Evolutionary conservation across 441 rosid species (phyloP).

Genomic region (Erodium trifolium): DNA sequence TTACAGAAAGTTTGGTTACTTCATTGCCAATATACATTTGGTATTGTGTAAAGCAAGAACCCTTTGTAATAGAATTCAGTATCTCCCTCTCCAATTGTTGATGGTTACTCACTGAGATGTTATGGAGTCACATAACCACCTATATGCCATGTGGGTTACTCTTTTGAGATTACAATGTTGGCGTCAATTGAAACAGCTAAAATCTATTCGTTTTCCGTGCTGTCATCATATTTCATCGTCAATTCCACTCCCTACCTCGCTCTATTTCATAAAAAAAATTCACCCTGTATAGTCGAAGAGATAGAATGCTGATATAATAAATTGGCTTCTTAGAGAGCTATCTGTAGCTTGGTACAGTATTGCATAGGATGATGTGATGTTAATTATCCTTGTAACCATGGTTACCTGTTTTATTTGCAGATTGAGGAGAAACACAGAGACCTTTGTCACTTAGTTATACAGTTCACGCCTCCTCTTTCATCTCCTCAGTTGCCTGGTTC

Average conservation of each 20-base stretch:
- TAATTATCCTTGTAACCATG: background rate
- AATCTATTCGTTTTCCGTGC: background rate
- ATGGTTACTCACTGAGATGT: background rate
- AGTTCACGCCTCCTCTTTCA: slow-evolving; percentile 66
- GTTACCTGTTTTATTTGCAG: slow-evolving; percentile 33
- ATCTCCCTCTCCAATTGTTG: background rate
- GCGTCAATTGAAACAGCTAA: background rate
- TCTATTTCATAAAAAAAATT: background rate
- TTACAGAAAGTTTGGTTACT: background rate
- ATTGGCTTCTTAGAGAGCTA: slow-evolving; percentile 2
- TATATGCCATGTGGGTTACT: background rate
- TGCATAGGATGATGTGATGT: background rate
- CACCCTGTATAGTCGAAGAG: background rate
- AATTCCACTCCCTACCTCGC: background rate
- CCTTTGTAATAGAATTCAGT: background rate
- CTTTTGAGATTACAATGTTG: background rate
- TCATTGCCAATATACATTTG: background rate
- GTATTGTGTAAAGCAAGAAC: background rate
- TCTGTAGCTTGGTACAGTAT: background rate
- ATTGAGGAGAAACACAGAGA: slow-evolving; percentile 95
- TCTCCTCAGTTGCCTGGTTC: slow-evolving; percentile 89
- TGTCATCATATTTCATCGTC: background rate
- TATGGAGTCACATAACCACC: background rate
- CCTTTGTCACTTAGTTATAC: slow-evolving; percentile 84
- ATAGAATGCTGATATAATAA: background rate